Evolutionary conservation across 2,329 filamentous ascomycete species (phyloP).

Genomic region (Bretziella fagacearum): DNA sequence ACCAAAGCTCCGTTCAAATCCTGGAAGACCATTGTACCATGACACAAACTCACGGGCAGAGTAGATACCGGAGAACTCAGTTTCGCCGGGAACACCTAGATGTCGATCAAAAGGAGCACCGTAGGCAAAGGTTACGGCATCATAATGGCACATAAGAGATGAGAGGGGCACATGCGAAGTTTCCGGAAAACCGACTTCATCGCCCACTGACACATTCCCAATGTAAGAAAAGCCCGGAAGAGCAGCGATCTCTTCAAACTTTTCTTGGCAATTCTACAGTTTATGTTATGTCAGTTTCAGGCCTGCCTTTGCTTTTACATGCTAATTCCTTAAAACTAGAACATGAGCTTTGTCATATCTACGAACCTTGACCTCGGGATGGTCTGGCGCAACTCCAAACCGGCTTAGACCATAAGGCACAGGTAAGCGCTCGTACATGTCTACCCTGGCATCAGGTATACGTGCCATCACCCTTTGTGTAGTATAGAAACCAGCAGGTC

Average conservation of each 20-base stretch:
- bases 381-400: constrained; percentile 93
- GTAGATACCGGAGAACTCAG: constrained; percentile 53
- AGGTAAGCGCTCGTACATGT: constrained; percentile 93
- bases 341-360: not conserved
- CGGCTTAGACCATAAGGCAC: constrained; percentile 85
- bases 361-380: constrained; percentile 87
- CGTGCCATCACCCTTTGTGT: constrained; percentile 70
- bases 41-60: constrained; percentile 89
- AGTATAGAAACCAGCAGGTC: constrained; percentile 91
- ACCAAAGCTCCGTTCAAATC: constrained; percentile 54
- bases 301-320: too few species aligned
- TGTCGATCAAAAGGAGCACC: constrained; percentile 72
- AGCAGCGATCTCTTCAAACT: constrained; percentile 73
- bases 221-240: constrained; percentile 77
- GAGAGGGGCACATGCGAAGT: constrained; percentile 35
- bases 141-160: constrained; percentile 58
- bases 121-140: constrained; percentile 84
- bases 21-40: constrained; percentile 94
- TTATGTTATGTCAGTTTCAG: not conserved
- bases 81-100: constrained; percentile 66
- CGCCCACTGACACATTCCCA: constrained; percentile 71
- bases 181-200: constrained; percentile 21
- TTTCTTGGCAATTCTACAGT: constrained; percentile 76
- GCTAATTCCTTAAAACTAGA: too few species aligned
- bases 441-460: constrained; percentile 53